These are phyloP conservation scores for Boletus edulis DNA, from an alignment of 768 basidiomycete species.

Conservation along the genomic window DNA sequence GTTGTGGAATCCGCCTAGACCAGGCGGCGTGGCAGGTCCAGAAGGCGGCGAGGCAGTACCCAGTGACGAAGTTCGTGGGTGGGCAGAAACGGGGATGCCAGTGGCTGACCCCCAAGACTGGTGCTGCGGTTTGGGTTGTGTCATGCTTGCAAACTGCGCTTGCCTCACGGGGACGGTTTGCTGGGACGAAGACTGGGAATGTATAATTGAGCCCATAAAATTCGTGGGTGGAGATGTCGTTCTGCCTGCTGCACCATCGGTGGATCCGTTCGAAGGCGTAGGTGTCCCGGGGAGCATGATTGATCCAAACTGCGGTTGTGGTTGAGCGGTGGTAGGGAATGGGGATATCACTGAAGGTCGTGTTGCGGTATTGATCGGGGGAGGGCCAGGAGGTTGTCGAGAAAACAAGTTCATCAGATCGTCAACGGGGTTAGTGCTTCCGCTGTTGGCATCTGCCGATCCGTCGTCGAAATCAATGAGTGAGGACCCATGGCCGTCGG, in stretches of 20 bases:
- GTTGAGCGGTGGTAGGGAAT: slow-evolving; percentile 9
- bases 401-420: slow-evolving; percentile 67
- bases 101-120: neutral
- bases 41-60: slow-evolving; percentile 9
- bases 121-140: slow-evolving; percentile 18
- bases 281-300: slow-evolving; percentile 46
- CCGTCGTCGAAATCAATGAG: slow-evolving; percentile 80
- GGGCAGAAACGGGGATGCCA: neutral
- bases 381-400: slow-evolving; percentile 15
- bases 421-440: slow-evolving; percentile 34
- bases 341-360: slow-evolving; percentile 23
- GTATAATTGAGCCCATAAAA: slow-evolving; percentile 7
- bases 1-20: neutral
- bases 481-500: slow-evolving; percentile 37
- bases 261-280: slow-evolving; percentile 19
- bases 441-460: slow-evolving; percentile 14
- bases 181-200: slow-evolving; percentile 4
- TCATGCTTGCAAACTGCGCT: slow-evolving; percentile 11
- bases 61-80: slow-evolving; percentile 9
- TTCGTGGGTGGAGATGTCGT: slow-evolving; percentile 13
- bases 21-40: slow-evolving; percentile 13
- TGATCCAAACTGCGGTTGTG: slow-evolving; percentile 33
- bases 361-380: slow-evolving; percentile 25
- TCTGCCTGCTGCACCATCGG: slow-evolving; percentile 10
- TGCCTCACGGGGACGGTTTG: neutral